Conservation (phyloP, 768 basidiomycete species). For the Leccinum fibrillosum region DNA sequence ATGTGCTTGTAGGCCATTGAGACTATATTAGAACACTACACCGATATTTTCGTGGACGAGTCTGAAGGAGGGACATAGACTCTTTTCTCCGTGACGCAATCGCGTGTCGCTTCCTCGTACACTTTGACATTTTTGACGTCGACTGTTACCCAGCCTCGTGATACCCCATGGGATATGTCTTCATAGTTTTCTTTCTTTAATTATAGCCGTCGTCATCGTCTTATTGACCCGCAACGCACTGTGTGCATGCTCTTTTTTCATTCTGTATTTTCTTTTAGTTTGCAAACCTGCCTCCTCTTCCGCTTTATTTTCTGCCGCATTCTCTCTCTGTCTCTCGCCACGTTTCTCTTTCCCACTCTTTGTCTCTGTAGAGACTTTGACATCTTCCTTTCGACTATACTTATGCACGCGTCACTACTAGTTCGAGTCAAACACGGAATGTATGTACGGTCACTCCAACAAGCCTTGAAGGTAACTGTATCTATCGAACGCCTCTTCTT, state of each 20-base stretch:
- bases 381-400: background rate
- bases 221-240: constrained; percentile 4
- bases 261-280: background rate
- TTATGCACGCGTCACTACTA: background rate
- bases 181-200: constrained; percentile 11
- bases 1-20: constrained; percentile 70
- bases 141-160: constrained; percentile 23
- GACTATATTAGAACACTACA: constrained; percentile 91
- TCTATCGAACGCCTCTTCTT: background rate
- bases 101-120: background rate
- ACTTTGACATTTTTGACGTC: constrained; percentile 1
- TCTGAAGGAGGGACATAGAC: constrained; percentile 41
- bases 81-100: background rate
- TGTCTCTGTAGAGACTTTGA: background rate
- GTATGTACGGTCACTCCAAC: background rate
- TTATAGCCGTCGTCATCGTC: constrained; percentile 3
- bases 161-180: constrained; percentile 23
- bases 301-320: background rate
- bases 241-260: background rate
- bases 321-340: background rate
- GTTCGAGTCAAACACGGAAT: background rate
- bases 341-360: background rate
- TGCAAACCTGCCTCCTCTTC: background rate
- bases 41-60: constrained; percentile 96
- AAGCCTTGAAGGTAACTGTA: background rate